phyloP scores from a whole-genome alignment of 2,329 filamentous ascomycete genomes.

The Aureobasidium namibiae region DNA sequence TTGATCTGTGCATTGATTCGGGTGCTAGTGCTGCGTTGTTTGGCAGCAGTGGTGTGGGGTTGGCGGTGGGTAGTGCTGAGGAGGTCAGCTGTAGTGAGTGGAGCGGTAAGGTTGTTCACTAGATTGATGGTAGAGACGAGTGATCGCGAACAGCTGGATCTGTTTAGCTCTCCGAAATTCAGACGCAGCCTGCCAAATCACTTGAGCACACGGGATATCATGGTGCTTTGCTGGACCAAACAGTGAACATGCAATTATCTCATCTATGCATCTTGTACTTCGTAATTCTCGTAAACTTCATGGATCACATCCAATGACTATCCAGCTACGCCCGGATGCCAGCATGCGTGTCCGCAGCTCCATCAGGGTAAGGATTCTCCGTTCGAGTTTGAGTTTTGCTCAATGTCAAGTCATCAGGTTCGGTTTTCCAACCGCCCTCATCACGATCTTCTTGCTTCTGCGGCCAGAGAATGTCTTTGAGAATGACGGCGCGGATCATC shows the following conservation, averaged over 20 bases:
- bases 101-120: background rate
- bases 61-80: conserved; percentile 26
- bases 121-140: background rate
- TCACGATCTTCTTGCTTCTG: conserved; percentile 59
- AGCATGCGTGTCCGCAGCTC: too few species aligned
- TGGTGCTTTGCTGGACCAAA: too few species aligned
- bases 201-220: too few species aligned
- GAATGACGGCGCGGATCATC: conserved; percentile 62
- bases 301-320: too few species aligned
- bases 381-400: background rate
- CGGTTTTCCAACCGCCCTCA: conserved; percentile 47
- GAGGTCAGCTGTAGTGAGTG: conserved; percentile 22
- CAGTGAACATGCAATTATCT: too few species aligned
- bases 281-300: background rate
- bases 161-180: too few species aligned
- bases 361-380: background rate
- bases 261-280: background rate
- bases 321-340: too few species aligned
- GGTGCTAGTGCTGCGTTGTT: conserved; percentile 32
- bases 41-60: conserved; percentile 22
- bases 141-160: background rate
- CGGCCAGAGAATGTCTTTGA: conserved; percentile 67
- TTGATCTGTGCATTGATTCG: conserved; percentile 34
- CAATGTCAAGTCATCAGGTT: background rate
- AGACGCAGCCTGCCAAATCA: too few species aligned